Conservation (phyloP, 2,329 filamentous ascomycete genomes). For the Fusarium oligoseptatum region DNA sequence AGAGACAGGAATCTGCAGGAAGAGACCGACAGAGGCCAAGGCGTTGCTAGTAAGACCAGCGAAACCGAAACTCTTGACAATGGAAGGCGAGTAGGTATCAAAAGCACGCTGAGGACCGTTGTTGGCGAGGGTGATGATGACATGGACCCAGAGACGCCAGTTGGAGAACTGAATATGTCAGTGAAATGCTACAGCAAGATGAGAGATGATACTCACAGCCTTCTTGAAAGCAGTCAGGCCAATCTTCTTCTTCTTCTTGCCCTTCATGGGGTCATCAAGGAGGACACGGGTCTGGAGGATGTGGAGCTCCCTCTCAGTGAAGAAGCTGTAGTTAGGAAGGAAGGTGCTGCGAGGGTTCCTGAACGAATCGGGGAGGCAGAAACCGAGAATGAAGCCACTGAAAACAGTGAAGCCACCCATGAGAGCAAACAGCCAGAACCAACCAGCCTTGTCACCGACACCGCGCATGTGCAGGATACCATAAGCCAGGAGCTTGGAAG, state of each 20-base stretch:
- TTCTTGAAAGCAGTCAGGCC: slow-evolving; percentile 59
- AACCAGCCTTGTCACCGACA: slow-evolving; percentile 62
- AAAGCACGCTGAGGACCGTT: slow-evolving; percentile 62
- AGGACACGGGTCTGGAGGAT: slow-evolving; percentile 58
- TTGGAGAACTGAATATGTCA: slow-evolving; percentile 55
- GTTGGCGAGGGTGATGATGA: slow-evolving; percentile 63
- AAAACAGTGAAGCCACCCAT: slow-evolving; percentile 67
- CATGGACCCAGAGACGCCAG: slow-evolving; percentile 66
- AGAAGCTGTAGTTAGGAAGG: slow-evolving; percentile 51
- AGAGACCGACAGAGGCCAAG: slow-evolving; percentile 67
- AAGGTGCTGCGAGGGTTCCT: slow-evolving; percentile 58
- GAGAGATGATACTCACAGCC: slow-evolving; percentile 47
- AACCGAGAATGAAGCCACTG: slow-evolving; percentile 57
- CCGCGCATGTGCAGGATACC: slow-evolving; percentile 65
- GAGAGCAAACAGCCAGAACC: slow-evolving; percentile 69
- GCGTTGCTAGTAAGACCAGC: slow-evolving; percentile 63
- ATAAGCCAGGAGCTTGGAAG: slow-evolving; percentile 56
- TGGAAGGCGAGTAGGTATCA: slow-evolving; percentile 66
- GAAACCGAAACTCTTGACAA: slow-evolving; percentile 68
- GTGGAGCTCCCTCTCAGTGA: slow-evolving; percentile 56
- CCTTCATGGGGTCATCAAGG: slow-evolving; percentile 60
- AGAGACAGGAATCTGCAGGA: slow-evolving; percentile 64
- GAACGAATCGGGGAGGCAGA: slow-evolving; percentile 61
- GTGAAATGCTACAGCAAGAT: not conserved
- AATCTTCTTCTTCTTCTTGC: slow-evolving; percentile 63